These are phyloP conservation scores for Leptodermis oblonga DNA, from an alignment of 257 asterid genomes.

Conservation along the genomic window DNA sequence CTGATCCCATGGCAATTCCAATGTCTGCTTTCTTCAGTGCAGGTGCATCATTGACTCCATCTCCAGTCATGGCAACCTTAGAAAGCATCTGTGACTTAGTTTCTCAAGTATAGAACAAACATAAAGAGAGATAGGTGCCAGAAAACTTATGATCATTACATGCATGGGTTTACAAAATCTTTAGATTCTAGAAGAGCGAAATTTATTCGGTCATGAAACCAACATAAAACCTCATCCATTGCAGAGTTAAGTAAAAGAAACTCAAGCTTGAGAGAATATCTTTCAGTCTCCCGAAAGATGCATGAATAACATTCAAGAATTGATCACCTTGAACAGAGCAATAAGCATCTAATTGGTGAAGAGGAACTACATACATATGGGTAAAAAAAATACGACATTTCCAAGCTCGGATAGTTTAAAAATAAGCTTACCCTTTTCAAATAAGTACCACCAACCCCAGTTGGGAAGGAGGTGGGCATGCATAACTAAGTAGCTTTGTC, in stretches of 20 bases:
- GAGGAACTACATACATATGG: background rate
- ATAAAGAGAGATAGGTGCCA: background rate
- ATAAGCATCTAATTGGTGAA: background rate
- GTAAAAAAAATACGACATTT: background rate
- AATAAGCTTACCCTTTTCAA: background rate
- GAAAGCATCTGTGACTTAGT: slow-evolving; percentile 8
- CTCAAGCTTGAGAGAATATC: background rate
- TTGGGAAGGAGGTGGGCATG: background rate
- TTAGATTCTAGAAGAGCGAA: background rate
- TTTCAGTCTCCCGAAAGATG: background rate
- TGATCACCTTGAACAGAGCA: background rate
- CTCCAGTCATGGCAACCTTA: slow-evolving; percentile 99
- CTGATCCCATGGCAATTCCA: slow-evolving; percentile 99
- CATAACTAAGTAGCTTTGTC: background rate
- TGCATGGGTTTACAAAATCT: background rate
- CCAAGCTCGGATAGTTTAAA: background rate
- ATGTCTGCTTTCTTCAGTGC: slow-evolving; percentile 96
- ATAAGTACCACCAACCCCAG: background rate
- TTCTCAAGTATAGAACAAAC: background rate
- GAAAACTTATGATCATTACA: background rate
- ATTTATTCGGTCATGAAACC: background rate
- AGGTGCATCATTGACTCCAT: slow-evolving; percentile 99
- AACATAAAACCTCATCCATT: background rate
- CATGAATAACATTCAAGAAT: background rate
- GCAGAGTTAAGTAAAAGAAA: background rate